Evolutionary conservation across 2,329 filamentous ascomycete species (phyloP), one percentile per base, ranked within the genome.

Genomic region (Bimuria novae-zelandiae): DNA sequence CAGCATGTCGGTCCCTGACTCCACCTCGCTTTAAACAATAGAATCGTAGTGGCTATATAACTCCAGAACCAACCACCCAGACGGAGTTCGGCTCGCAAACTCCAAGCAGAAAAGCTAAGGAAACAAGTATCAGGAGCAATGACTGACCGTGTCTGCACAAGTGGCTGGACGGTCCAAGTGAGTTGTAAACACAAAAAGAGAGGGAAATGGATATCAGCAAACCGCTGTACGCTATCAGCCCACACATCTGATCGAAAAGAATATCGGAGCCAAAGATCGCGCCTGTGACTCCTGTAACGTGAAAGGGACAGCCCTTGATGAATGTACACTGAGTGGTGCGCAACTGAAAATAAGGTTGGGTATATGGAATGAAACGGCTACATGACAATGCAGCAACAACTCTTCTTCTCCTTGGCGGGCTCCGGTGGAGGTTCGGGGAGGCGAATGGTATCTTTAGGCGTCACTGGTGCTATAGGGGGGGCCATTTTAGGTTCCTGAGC

Each of bases 361-460:
- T 67, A 71, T 69, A 65, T 59, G 48, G 49, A 52, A 56, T 55
- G 56, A 52, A 58, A 61, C 63, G 43, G 58, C 67, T 79, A 91
- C 89, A 91, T 91, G 61, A 92, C 82, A 56, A 90, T 78, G 73
- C 89, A 92, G 73, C 88, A 89, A 53, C 84, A 85, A 62, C 87
- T 88, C 10, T 84, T 82, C 58, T 80, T 82, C 64, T 84, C 80
- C 63, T 84, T 80, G 62, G 83, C 79, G 58, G 82, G 79, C 61
- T 81, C 80, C 54, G 84, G 80, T 10, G 77, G 77, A 4, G 80
- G 77, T 43, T 85, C 79, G 39, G 82, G 82, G 21, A 84, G 69
- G 56, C 80, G 78, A 39, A 82, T 77, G 4, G 80, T 76, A 3
- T 59, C 54, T 11, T 37, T 40, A 14, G 52, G 52, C 11, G 33